phyloP scores from a whole-genome alignment of 371 early-diverging fungal genomes.

The Lichtheimia hyalospora region DNA sequence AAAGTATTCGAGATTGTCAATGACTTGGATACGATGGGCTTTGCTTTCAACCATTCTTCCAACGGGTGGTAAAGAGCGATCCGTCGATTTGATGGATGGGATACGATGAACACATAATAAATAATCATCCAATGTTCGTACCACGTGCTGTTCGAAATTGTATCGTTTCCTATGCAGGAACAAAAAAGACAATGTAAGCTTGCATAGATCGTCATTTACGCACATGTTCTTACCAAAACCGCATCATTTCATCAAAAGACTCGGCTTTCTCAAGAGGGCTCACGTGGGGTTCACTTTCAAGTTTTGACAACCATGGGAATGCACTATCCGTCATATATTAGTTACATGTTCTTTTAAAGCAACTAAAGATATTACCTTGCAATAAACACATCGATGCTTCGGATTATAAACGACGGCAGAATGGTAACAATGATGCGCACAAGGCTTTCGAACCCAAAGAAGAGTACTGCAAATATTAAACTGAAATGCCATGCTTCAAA shows the following conservation, averaged over 20 bases:
- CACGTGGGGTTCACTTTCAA: conserved; percentile 52
- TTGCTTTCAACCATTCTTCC: conserved; percentile 7
- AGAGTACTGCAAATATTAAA: conserved; percentile 61
- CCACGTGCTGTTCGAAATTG: conserved; percentile 82
- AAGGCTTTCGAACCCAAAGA: conserved; percentile 69
- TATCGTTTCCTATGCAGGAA: conserved; percentile 46
- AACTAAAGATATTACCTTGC: conserved; percentile 28
- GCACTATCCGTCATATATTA: conserved; percentile 17
- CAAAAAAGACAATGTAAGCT: conserved; percentile 4
- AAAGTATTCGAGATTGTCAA: conserved; percentile 37
- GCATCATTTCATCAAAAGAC: conserved; percentile 67
- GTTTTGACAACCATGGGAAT: conserved; percentile 54
- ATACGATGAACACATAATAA: conserved; percentile 89
- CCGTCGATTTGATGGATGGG: conserved; percentile 30
- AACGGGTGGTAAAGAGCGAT: background rate
- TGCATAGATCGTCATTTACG: background rate
- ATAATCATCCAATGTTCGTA: conserved; percentile 87
- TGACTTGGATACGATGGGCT: conserved; percentile 23
- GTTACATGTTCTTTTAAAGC: background rate
- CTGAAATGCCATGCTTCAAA: conserved; percentile 9
- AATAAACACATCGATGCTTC: conserved; percentile 37
- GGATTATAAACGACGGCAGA: conserved; percentile 57
- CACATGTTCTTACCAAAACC: conserved; percentile 51
- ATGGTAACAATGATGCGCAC: conserved; percentile 66
- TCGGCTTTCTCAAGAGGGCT: conserved; percentile 61